Percentiles rank a stretch among this genome's conserved stretches.
Conservation (phyloP, 345 rosid genomes). For the Mangifera indica region DNA sequence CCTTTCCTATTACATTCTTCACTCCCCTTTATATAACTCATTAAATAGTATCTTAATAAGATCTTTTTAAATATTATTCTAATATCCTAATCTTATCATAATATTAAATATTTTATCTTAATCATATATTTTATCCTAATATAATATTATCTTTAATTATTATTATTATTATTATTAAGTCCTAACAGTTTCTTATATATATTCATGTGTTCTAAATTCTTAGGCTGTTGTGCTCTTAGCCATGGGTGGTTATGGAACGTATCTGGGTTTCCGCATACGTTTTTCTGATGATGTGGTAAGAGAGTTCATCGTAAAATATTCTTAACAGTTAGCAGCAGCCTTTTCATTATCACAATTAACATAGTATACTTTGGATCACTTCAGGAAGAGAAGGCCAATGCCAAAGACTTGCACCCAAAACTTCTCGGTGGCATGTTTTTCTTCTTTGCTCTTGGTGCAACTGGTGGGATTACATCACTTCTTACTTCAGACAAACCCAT, state of each 20-base stretch:
- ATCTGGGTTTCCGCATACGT: constrained; percentile 78
- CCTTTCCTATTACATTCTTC: too few relatives aligned
- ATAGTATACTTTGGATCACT: neutral
- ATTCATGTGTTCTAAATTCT: constrained; percentile 6
- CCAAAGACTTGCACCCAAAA: constrained; percentile 91
- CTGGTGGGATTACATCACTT: constrained; percentile 81
- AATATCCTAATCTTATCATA: too few relatives aligned
- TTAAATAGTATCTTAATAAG: too few relatives aligned
- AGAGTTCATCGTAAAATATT: neutral
- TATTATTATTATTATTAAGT: too few relatives aligned
- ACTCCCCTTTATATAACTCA: too few relatives aligned
- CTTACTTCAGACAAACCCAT: constrained; percentile 85
- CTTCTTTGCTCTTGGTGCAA: constrained; percentile 94
- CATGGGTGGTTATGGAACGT: constrained; percentile 98
- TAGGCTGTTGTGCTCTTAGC: constrained; percentile 96
- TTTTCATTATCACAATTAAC: neutral
- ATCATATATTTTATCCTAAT: too few relatives aligned
- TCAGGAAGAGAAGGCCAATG: constrained; percentile 88
- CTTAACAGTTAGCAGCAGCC: neutral
- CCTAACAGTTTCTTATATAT: constrained; percentile 12
- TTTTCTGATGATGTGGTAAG: constrained; percentile 77
- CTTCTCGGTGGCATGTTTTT: constrained; percentile 91
- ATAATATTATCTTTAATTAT: too few relatives aligned
- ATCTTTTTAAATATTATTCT: too few relatives aligned
- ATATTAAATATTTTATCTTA: too few relatives aligned